phyloP scores from a whole-genome alignment of 2,329 filamentous ascomycete species.

The Didymella pomorum region DNA sequence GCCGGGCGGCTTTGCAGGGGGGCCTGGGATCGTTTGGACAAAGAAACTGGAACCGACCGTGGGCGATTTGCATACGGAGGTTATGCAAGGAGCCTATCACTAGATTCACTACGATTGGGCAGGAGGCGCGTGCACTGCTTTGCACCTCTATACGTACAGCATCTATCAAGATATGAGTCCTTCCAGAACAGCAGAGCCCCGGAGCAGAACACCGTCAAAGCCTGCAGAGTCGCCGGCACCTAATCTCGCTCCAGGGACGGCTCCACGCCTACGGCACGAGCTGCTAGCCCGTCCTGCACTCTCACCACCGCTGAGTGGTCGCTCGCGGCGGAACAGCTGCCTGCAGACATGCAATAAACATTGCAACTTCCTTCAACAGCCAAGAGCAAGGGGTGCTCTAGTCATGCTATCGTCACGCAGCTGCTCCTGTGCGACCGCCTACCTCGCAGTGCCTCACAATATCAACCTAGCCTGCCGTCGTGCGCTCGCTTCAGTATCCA shows the following conservation, averaged over 20 bases:
- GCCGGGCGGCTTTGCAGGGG: slow-evolving; percentile 31
- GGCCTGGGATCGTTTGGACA: slow-evolving; percentile 11
- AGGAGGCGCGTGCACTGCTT: neutral
- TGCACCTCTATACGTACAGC: too few relatives aligned
- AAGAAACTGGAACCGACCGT: slow-evolving; percentile 25
- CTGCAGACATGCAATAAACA: neutral
- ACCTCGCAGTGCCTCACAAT: neutral
- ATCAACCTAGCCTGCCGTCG: slow-evolving; percentile 1
- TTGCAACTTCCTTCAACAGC: neutral
- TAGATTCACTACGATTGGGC: neutral
- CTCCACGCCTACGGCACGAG: slow-evolving; percentile 10
- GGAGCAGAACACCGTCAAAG: neutral
- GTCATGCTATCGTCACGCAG: neutral
- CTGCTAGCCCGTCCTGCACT: slow-evolving; percentile 2
- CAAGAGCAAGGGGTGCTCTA: neutral
- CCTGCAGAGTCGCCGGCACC: neutral
- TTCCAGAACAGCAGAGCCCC: neutral
- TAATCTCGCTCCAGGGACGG: slow-evolving; percentile 5
- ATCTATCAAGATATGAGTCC: too few relatives aligned
- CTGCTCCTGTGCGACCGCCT: neutral
- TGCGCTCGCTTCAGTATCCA: slow-evolving; percentile 9
- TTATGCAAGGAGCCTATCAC: slow-evolving; percentile 24
- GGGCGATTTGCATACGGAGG: slow-evolving; percentile 1
- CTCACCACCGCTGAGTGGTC: neutral
- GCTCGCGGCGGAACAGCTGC: neutral